Evolutionary conservation across 805 yeast species (phyloP), one percentile per base, ranked within the genome.

Genomic region (Lachancea cidri): DNA sequence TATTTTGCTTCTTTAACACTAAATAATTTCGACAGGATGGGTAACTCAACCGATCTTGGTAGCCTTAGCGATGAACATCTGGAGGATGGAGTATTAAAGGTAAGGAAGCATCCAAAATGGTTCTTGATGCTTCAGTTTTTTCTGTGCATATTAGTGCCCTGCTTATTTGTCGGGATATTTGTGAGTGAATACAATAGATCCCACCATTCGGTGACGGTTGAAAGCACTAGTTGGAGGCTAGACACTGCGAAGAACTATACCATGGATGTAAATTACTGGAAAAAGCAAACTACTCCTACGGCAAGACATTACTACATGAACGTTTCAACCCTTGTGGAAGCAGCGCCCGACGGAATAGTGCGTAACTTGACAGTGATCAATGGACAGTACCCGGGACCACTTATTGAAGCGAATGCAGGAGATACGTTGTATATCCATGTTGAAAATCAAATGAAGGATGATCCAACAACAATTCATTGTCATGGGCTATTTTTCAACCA

Each of bases 361-460:
- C 53, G 66, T 36, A 55, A 61, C 33, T 54, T 65, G 46, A 60
- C 63, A n/a, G 64, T 63, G 17, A 52, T 62, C 43, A 64, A 64
- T 38, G 64, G 64, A 4, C 49, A 54, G 32, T 72, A 70, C 24
- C 82, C 82, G 0, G 80, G 80, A 0, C 81, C 81, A 2, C 42
- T 64, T 19, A 61, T 76, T 3, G 68, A 66, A 54, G 77, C 64
- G 48, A 65, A 58, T 46, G 65, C 68, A 24, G 63, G 68, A 36
- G 80, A 74, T 51, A 60, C 72, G 14, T 66, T 74, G 17, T 47
- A 64, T 1, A 67, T 75, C 2, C 62, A 59, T 6, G 69, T 74
- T 16, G 44, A 50, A 36, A 76, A 76, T 47, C 50, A 50, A 22
- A 57, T 65, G 5, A 49, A 43, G 4, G 64, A 61, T 5, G 70